Conservation (phyloP, 768 basidiomycete genomes). For the Boletus barrowsii region DNA sequence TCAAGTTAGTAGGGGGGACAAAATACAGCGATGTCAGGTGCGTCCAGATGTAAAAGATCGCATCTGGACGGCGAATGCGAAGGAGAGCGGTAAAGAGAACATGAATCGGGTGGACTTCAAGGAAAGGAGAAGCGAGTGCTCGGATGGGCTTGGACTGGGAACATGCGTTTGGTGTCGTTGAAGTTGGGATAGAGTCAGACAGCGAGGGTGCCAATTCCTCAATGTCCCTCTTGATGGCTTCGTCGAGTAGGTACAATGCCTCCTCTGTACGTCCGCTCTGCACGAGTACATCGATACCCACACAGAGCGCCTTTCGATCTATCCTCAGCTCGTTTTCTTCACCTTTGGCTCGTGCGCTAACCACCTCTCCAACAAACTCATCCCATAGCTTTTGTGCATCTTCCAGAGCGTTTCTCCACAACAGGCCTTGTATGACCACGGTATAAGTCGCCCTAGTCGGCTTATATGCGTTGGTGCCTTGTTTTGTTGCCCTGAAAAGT, state of each 20-base stretch:
- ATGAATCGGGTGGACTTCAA: conserved; percentile 35
- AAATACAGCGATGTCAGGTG: conserved; percentile 57
- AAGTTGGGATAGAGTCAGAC: not conserved
- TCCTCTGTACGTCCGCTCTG: conserved; percentile 40
- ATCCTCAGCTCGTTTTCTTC: conserved; percentile 24
- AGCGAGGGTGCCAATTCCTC: not conserved
- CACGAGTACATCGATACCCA: conserved; percentile 50
- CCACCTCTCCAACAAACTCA: conserved; percentile 29
- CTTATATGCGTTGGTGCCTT: conserved; percentile 28
- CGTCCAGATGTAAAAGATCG: conserved; percentile 68
- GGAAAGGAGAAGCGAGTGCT: conserved; percentile 4
- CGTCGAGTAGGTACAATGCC: conserved; percentile 52
- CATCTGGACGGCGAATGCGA: conserved; percentile 55
- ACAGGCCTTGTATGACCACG: conserved; percentile 50
- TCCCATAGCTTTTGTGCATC: conserved; percentile 46
- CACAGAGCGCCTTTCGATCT: conserved; percentile 47
- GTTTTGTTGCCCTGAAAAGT: conserved; percentile 35
- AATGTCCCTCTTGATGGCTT: conserved; percentile 29
- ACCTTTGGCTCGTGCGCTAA: not conserved
- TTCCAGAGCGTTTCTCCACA: conserved; percentile 39
- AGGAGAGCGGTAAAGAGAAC: conserved; percentile 48
- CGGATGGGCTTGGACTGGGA: not conserved
- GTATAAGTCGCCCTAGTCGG: conserved; percentile 51
- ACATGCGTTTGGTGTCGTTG: not conserved
- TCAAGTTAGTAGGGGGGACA: conserved; percentile 49